Conservation (phyloP, 2,329 filamentous ascomycete genomes). For the Fusarium longipes region DNA sequence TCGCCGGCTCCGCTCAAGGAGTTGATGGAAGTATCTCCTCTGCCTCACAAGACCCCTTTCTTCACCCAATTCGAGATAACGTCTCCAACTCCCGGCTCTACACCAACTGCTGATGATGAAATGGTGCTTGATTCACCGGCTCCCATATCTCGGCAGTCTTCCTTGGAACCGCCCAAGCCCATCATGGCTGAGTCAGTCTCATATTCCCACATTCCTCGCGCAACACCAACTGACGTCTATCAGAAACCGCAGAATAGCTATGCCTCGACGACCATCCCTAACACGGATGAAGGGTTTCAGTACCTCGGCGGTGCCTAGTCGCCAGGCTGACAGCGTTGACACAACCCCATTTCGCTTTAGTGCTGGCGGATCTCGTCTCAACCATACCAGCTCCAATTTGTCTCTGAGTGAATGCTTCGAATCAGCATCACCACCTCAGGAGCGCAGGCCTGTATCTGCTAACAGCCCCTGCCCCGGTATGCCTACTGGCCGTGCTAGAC, state of each 20-base stretch:
- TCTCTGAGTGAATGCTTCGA: slow-evolving; percentile 84
- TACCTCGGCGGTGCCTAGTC: slow-evolving; percentile 71
- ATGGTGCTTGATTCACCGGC: slow-evolving; percentile 69
- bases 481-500: slow-evolving; percentile 71
- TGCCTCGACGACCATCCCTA: slow-evolving; percentile 78
- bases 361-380: slow-evolving; percentile 47
- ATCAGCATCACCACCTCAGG: slow-evolving; percentile 77
- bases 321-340: slow-evolving; percentile 70
- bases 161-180: slow-evolving; percentile 62
- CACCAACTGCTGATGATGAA: slow-evolving; percentile 58
- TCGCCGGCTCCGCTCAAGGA: slow-evolving; percentile 89
- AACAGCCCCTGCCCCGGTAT: slow-evolving; percentile 67
- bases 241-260: slow-evolving; percentile 72
- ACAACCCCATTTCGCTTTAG: slow-evolving; percentile 82
- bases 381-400: slow-evolving; percentile 56
- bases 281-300: slow-evolving; percentile 80
- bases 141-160: slow-evolving; percentile 58
- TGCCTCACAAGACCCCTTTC: slow-evolving; percentile 86
- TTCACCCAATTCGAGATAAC: slow-evolving; percentile 72
- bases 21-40: slow-evolving; percentile 91
- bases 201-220: slow-evolving; percentile 30
- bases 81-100: slow-evolving; percentile 75
- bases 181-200: slow-evolving; percentile 64
- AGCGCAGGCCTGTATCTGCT: slow-evolving; percentile 70
- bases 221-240: slow-evolving; percentile 41